These are phyloP conservation scores for Thermothelomyces thermophilus DNA, from an alignment of 2,329 filamentous ascomycete species.

Conservation along the genomic window DNA sequence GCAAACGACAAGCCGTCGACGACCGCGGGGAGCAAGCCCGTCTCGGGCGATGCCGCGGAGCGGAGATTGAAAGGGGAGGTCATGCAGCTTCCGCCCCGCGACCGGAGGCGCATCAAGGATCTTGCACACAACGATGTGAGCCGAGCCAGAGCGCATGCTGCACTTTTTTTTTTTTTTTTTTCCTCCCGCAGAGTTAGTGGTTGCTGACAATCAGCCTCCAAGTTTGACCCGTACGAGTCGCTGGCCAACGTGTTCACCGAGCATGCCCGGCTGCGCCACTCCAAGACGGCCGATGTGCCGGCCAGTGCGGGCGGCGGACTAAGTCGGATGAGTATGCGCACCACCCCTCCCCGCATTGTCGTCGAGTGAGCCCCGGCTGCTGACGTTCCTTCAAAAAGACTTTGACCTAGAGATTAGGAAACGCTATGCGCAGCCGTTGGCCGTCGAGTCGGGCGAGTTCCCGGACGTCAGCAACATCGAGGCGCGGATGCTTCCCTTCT, in stretches of 20 bases:
- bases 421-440: slow-evolving; percentile 56
- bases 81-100: slow-evolving; percentile 62
- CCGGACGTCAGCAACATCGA: slow-evolving; percentile 59
- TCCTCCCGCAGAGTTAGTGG: too few relatives aligned
- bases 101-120: slow-evolving; percentile 61
- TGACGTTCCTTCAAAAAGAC: slow-evolving; percentile 37
- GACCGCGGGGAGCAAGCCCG: slow-evolving; percentile 52
- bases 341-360: background rate
- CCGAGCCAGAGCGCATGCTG: background rate
- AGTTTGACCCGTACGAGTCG: slow-evolving; percentile 51
- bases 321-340: slow-evolving; percentile 67
- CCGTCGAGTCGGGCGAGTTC: slow-evolving; percentile 63
- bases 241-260: slow-evolving; percentile 48
- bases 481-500: slow-evolving; percentile 60
- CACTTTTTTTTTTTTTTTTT: too few relatives aligned
- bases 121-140: slow-evolving; percentile 55
- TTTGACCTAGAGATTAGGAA: slow-evolving; percentile 63
- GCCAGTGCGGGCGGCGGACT: slow-evolving; percentile 65
- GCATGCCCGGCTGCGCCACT: slow-evolving; percentile 39
- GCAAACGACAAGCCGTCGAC: slow-evolving; percentile 61
- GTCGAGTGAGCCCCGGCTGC: background rate
- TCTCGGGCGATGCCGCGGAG: slow-evolving; percentile 59
- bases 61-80: slow-evolving; percentile 61
- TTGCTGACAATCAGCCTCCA: slow-evolving; percentile 26
- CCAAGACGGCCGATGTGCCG: slow-evolving; percentile 53